These are phyloP conservation scores for Trichophyton verrucosum DNA, from an alignment of 2,329 filamentous ascomycete genomes.

Conservation along the genomic window DNA sequence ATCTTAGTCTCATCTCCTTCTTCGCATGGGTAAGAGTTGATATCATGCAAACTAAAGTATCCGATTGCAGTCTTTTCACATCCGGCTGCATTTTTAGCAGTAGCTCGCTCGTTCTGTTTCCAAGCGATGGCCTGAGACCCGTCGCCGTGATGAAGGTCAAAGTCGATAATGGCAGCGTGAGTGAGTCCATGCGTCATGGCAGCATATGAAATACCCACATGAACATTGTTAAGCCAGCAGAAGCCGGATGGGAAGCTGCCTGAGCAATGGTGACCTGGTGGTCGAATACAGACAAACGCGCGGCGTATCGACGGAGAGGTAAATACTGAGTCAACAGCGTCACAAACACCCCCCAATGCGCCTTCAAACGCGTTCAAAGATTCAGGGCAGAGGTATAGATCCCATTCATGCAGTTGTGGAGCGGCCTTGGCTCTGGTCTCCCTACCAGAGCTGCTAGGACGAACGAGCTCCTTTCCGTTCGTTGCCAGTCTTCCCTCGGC, in stretches of 20 bases:
- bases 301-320: slow-evolving; percentile 50
- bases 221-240: slow-evolving; percentile 97
- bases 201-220: slow-evolving; percentile 88
- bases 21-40: slow-evolving; percentile 97
- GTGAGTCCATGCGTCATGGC: slow-evolving; percentile 74
- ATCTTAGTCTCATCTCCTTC: slow-evolving; percentile 87
- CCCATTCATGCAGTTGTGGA: slow-evolving; percentile 64
- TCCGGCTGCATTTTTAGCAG: slow-evolving; percentile 56
- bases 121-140: slow-evolving; percentile 93
- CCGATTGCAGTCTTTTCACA: slow-evolving; percentile 82
- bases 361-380: slow-evolving; percentile 82
- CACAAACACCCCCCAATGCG: slow-evolving; percentile 81
- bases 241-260: slow-evolving; percentile 83
- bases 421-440: slow-evolving; percentile 31
- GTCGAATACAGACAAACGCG: slow-evolving; percentile 84
- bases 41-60: slow-evolving; percentile 94
- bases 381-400: slow-evolving; percentile 79
- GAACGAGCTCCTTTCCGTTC: slow-evolving; percentile 64
- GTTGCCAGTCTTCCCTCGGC: slow-evolving; percentile 66
- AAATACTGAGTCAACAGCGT: slow-evolving; percentile 82
- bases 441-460: slow-evolving; percentile 38
- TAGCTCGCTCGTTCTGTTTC: slow-evolving; percentile 68
- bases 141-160: slow-evolving; percentile 84
- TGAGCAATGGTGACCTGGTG: slow-evolving; percentile 92
- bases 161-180: slow-evolving; percentile 86